Evolutionary conservation across 345 rosid genomes (phyloP), one percentile per base, ranked within the genome.

Genomic region (Brassica juncea): DNA sequence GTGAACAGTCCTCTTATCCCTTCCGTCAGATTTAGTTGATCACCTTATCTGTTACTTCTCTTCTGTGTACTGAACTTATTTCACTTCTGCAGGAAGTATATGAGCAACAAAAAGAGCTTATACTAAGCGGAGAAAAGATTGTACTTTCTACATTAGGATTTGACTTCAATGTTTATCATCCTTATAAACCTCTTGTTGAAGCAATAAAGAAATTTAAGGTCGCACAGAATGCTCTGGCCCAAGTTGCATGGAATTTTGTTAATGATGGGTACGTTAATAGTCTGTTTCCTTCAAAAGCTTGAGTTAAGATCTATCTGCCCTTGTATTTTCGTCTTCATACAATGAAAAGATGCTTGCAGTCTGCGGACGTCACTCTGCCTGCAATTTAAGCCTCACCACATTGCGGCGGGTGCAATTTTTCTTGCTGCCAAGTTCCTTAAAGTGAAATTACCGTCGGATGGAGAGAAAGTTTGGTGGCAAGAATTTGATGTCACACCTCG

Each of bases 171-270:
- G 94, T 95, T 81, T 85, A 86, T 85, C 99, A 93, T 73, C 99
- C 99, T 1, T 95, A 95, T 80, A 95, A 95, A 79, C 99, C 98
- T 32, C 97, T 95, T 62, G 97, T 93, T 64, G 99, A 93, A 79
- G 98, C 99, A 58, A 93, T 95, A 77, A 95, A 91, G 87, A 95
- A 93, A 82, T 95, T 95, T 77, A 88, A 88, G 90, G 98, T 95
- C 76, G 99, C 98, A 21, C 97, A 91, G 72, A 93, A 93, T 82
- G 97, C 97, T 66, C 93, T 95, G 77, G 97, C 97, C 71, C 98
- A 93, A 86, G 99, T 93, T 82, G 99, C 99, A 16, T 95, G 99
- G 99, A 95, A 95, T 84, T 95, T 95, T 86, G 99, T 95, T 63
- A 95, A 95, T 84, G 99, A 95, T 88, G 98, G 99, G 99, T 95